phyloP scores from a whole-genome alignment of 306 rosid species.

The Castanospermum australe region DNA sequence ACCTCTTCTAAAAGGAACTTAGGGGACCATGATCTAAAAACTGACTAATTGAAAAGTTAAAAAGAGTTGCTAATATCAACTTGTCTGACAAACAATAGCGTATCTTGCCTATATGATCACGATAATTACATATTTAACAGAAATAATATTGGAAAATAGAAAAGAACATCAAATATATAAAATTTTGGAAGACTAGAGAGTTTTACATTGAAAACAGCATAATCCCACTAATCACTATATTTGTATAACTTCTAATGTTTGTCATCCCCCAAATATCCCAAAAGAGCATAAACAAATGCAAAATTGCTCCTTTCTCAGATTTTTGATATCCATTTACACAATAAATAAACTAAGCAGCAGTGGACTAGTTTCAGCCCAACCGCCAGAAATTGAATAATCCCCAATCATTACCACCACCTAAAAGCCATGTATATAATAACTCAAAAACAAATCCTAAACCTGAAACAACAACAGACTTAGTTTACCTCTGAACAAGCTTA shows the following conservation, averaged over 20 bases:
- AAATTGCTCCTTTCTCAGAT: slow-evolving; percentile 18
- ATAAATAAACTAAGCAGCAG: slow-evolving; percentile 36
- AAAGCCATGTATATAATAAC: slow-evolving; percentile 44
- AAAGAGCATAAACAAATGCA: slow-evolving; percentile 30
- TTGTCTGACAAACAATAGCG: background rate
- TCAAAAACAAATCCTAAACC: background rate
- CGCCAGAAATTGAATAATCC: slow-evolving; percentile 41
- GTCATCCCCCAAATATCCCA: background rate
- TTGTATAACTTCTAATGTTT: slow-evolving; percentile 18
- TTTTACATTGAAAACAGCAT: slow-evolving; percentile 6
- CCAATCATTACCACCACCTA: slow-evolving; percentile 7
- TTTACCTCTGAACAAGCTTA: slow-evolving; percentile 36
- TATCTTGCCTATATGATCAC: background rate
- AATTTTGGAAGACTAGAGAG: background rate
- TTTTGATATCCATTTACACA: slow-evolving; percentile 50
- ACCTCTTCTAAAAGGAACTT: background rate
- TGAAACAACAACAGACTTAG: slow-evolving; percentile 36
- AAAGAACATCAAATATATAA: background rate
- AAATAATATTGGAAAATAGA: background rate
- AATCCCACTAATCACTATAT: background rate
- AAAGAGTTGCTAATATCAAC: background rate
- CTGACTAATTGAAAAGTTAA: background rate
- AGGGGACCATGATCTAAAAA: background rate
- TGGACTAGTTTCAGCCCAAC: slow-evolving; percentile 28
- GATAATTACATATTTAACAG: background rate